These are phyloP conservation scores for Backusella morwellensis DNA, from an alignment of 192 early-diverging fungal genomes.

Conservation along the genomic window DNA sequence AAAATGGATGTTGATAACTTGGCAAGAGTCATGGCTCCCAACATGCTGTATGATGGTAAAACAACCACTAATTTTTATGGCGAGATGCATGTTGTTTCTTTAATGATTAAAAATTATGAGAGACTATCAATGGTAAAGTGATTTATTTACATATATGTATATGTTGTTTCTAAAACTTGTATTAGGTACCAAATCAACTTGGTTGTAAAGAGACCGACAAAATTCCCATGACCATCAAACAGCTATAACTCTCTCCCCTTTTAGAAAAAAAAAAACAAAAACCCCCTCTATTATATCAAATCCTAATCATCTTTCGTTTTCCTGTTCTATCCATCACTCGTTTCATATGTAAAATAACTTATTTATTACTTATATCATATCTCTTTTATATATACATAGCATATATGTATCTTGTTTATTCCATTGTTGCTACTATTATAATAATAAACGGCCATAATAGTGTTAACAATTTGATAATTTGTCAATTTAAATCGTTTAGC, in stretches of 20 bases:
- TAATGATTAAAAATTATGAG: constrained; percentile 23
- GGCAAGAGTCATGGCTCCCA: constrained; percentile 27
- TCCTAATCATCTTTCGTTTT: background rate
- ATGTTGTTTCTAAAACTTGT: background rate
- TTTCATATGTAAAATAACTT: background rate
- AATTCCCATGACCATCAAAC: background rate
- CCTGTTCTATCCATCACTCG: background rate
- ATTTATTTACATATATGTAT: background rate
- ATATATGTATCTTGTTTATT: background rate
- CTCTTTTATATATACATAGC: background rate
- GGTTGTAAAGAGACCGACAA: background rate
- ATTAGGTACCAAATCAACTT: constrained; percentile 1
- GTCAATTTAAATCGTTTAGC: background rate
- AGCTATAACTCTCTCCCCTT: background rate
- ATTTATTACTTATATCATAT: background rate
- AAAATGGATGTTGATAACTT: constrained; percentile 27
- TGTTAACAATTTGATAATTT: background rate
- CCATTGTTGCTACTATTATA: background rate
- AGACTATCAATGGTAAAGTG: background rate
- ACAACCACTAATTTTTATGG: constrained; percentile 11
- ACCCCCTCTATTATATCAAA: too few relatives aligned
- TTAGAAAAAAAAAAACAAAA: background rate
- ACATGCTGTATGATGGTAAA: constrained; percentile 46
- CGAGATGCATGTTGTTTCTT: constrained; percentile 15
- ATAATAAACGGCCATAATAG: background rate